A percentile compares a stretch with the other conserved stretches of the same genome.
Evolutionary conservation across 306 rosid species (phyloP).

Genomic region (Sicyos edulis): DNA sequence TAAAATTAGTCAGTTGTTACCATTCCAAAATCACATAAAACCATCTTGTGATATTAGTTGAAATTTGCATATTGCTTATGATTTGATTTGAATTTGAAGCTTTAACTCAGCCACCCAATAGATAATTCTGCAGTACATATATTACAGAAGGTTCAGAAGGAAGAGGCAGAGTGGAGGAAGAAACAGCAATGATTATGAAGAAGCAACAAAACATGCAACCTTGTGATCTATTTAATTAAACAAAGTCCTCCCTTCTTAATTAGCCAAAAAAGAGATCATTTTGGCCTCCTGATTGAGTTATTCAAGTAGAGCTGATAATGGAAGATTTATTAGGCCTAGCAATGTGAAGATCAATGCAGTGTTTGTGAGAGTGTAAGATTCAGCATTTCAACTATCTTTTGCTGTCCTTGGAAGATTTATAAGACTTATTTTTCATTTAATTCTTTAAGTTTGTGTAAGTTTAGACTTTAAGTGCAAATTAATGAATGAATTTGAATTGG

Average conservation of each 20-base stretch:
- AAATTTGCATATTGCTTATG: too few species aligned
- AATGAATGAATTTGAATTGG: too few species aligned
- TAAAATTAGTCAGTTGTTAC: too few species aligned
- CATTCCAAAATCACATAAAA: too few species aligned
- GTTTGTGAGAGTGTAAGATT: background rate
- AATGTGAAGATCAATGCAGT: background rate
- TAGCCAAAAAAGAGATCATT: background rate
- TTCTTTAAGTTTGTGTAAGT: too few species aligned
- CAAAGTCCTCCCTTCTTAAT: background rate
- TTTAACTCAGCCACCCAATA: slow-evolving; percentile 2
- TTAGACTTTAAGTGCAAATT: too few species aligned
- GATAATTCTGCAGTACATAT: slow-evolving; percentile 25
- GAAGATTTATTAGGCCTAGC: too few species aligned
- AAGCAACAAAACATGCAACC: slow-evolving; percentile 15
- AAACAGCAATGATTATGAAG: background rate
- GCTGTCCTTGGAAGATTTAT: too few species aligned
- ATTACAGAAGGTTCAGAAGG: slow-evolving; percentile 21
- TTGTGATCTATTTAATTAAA: background rate
- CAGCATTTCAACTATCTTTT: background rate
- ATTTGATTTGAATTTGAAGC: background rate
- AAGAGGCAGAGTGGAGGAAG: slow-evolving; percentile 16
- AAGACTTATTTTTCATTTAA: too few species aligned
- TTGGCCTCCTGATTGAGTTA: background rate
- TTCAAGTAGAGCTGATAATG: too few species aligned
- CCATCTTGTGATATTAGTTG: too few species aligned